A percentile compares a stretch with the other conserved stretches of the same genome.
Conservation (phyloP, 1,284 basidiomycete species). For the Coniferiporia weirii region DNA sequence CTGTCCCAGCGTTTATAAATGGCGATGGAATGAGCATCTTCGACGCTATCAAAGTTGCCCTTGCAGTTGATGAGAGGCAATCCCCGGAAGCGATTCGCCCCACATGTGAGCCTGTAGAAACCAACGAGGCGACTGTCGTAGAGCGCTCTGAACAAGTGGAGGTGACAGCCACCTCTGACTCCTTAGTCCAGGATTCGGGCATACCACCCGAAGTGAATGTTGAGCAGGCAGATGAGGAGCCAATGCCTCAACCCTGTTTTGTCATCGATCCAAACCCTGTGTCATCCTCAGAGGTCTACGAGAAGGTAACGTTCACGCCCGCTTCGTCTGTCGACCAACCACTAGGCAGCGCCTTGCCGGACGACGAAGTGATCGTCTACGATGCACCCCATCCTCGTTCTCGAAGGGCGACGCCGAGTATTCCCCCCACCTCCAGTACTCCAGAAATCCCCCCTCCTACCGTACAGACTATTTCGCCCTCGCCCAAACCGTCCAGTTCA, state of each 20-base stretch:
- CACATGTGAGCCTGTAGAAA: not conserved
- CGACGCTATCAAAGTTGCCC: conserved; percentile 3
- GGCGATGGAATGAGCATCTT: conserved; percentile 7
- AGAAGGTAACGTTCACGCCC: conserved; percentile 14
- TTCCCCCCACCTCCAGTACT: not conserved
- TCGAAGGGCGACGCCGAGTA: conserved; percentile 1
- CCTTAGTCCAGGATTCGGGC: not conserved
- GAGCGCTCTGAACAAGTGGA: not conserved
- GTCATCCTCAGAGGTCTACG: conserved; percentile 17
- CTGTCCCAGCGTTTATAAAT: not conserved
- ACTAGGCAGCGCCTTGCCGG: conserved; percentile 17
- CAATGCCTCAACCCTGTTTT: conserved; percentile 24
- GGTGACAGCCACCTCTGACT: not conserved
- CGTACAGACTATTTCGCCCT: not conserved
- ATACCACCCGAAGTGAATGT: conserved; percentile 21
- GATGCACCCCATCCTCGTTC: conserved; percentile 35
- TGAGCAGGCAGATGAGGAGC: conserved; percentile 28
- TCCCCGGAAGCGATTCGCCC: too few species aligned
- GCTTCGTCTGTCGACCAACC: conserved; percentile 23
- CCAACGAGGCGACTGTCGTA: not conserved
- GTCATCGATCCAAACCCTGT: conserved; percentile 39
- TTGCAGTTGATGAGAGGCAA: not conserved
- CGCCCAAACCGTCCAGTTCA: not conserved
- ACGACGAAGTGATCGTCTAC: conserved; percentile 37
- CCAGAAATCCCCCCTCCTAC: not conserved